Evolutionary conservation across 2,329 filamentous ascomycete genomes (phyloP), one percentile per base, ranked within the genome.

Genomic region (Ophiostoma himal-ulmi): DNA sequence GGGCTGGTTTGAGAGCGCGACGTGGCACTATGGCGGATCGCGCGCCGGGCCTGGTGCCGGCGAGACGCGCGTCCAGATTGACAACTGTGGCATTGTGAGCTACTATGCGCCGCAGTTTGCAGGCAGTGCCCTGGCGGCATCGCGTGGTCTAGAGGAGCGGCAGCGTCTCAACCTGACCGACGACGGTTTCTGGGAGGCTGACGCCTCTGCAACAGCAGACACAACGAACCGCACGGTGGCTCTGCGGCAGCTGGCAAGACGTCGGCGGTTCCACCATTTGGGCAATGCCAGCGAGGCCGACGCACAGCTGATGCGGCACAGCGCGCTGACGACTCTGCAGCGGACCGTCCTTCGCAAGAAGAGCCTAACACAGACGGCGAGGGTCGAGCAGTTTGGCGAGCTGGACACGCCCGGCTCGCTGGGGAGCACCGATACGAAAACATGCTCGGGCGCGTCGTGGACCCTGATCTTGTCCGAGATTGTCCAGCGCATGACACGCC

Each of bases 401-500:
- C 17, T 66, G 3, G 62, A 41, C 22, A 39, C 36, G 62, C 17
- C 62, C 36, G 57, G 60, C 20, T 48, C 17, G 14, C 20, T 48
- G 5, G 44, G n/a, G 44, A 41, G 13, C 13, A 7, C 34, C 13
- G 22, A 13, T 17, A 72, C 71, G 0, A 70, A 20, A 20, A 48
- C 72, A 36, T 80, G 82, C 73, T 78, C 78, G 20, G 81, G 80
- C 3, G 78, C 81, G n/a, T 81, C 83, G 70, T 84, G 83, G 83
- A 73, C 76, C 1, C 72, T 76, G 5, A 77, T 81, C n/a, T 75
- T 78, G 8, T 78, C 79, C 44, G 80, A 81, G 68, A 81, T 84
- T 60, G 79, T 83, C 57, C 78, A 79, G 69, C 76, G 76, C 14
- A 81, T 80, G 69, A 78, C 78, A 1, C 73, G 70, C 13, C 77